Percentiles rank a stretch among this genome's conserved stretches.
phyloP scores from a whole-genome alignment of 2,329 filamentous ascomycete species.

The Ophiocordyceps camponoti-saundersi region DNA sequence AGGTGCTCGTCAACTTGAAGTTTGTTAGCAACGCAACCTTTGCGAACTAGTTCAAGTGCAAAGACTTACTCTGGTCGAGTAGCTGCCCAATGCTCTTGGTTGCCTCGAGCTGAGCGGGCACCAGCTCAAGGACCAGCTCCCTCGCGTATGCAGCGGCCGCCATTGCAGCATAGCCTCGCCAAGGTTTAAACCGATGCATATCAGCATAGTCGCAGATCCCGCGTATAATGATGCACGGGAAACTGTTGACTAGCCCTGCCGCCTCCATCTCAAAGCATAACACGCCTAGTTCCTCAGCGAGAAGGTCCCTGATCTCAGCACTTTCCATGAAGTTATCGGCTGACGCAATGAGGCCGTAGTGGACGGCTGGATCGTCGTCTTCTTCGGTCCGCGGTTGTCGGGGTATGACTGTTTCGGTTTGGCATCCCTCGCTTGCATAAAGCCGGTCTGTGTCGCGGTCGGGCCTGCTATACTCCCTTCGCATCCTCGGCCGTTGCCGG shows the following conservation, averaged over 20 bases:
- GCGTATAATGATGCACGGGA: slow-evolving; percentile 13
- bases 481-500: neutral
- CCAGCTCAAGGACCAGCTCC: slow-evolving; percentile 4
- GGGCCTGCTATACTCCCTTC: neutral
- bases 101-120: neutral
- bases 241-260: slow-evolving; percentile 4
- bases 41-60: too few species aligned
- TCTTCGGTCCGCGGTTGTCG: neutral
- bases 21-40: neutral
- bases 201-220: slow-evolving; percentile 19
- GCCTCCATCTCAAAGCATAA: neutral
- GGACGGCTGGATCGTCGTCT: slow-evolving; percentile 3
- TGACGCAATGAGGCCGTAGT: slow-evolving; percentile 5
- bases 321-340: neutral
- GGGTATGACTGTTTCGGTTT: neutral
- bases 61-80: neutral
- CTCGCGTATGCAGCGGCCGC: slow-evolving; percentile 11
- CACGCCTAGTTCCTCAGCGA: slow-evolving; percentile 7
- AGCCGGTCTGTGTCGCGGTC: neutral
- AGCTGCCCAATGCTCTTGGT: neutral
- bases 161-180: slow-evolving; percentile 12
- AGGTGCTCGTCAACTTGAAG: neutral
- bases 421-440: neutral
- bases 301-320: slow-evolving; percentile 6
- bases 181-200: slow-evolving; percentile 11